phyloP scores from a whole-genome alignment of 179 eudicot genomes.

The Silene coronaria region DNA sequence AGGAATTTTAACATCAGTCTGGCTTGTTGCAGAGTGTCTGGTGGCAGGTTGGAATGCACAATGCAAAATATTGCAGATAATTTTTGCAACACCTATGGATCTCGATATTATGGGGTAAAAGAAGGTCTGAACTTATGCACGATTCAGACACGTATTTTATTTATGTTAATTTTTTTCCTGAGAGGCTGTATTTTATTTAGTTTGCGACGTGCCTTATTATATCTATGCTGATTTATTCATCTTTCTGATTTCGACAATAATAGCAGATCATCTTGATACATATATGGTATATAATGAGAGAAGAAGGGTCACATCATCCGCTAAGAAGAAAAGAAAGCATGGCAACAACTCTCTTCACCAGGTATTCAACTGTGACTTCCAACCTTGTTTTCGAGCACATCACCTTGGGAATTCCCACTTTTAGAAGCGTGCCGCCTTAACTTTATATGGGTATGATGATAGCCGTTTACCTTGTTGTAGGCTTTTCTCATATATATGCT shows the following conservation, averaged over 20 bases:
- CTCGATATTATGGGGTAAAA: slow-evolving; percentile 53
- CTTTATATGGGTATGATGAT: not conserved
- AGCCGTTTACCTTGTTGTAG: not conserved
- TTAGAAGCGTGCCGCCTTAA: not conserved
- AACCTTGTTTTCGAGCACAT: not conserved
- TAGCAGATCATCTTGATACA: slow-evolving; percentile 75
- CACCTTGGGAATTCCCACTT: not conserved
- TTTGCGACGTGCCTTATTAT: slow-evolving; percentile 7
- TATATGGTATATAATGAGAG: slow-evolving; percentile 86
- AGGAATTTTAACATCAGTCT: slow-evolving; percentile 14
- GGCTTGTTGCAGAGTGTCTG: slow-evolving; percentile 57
- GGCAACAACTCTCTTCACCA: slow-evolving; percentile 69
- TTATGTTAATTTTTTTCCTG: not conserved
- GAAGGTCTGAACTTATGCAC: slow-evolving; percentile 46
- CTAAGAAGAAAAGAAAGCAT: slow-evolving; percentile 79
- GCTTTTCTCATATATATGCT: not conserved
- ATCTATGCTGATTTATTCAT: slow-evolving; percentile 3
- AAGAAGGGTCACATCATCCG: slow-evolving; percentile 95
- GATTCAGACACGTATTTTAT: not conserved
- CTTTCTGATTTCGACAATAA: slow-evolving; percentile 8
- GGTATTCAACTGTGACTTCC: slow-evolving; percentile 35
- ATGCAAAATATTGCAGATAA: slow-evolving; percentile 97
- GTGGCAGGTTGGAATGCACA: slow-evolving; percentile 98
- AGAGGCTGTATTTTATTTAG: not conserved
- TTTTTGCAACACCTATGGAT: slow-evolving; percentile 55